Evolutionary conservation across 805 yeast genomes (phyloP).

Genomic region (Cyberlindnera mrakii): DNA sequence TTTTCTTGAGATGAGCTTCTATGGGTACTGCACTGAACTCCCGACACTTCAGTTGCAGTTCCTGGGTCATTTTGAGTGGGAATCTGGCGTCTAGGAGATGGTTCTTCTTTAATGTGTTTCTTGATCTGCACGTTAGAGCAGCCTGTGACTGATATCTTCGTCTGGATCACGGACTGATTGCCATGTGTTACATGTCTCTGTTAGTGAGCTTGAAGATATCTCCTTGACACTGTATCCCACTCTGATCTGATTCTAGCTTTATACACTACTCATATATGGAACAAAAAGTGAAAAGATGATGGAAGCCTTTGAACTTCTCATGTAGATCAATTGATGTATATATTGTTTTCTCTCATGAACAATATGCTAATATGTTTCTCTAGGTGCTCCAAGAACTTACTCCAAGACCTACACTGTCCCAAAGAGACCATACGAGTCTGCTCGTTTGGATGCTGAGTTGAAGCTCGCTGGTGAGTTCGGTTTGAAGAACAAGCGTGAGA

Average conservation of each 20-base stretch:
- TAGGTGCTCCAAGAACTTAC: constrained; percentile 98
- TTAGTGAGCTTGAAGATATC: not conserved
- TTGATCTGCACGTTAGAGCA: not conserved
- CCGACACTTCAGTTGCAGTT: constrained; percentile 73
- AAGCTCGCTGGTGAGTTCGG: constrained; percentile 99
- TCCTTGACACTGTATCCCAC: not conserved
- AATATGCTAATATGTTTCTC: constrained; percentile 15
- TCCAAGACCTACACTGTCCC: constrained; percentile 99
- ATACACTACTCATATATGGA: constrained; percentile 3
- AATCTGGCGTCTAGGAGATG: not conserved
- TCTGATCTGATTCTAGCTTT: constrained; percentile 2
- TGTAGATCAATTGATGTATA: constrained; percentile 5
- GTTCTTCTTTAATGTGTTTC: constrained; percentile 1
- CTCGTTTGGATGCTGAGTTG: constrained; percentile 99
- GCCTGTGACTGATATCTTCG: no score
- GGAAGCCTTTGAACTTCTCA: constrained; percentile 1
- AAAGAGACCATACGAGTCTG: constrained; percentile 98
- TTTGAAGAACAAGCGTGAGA: constrained; percentile 99
- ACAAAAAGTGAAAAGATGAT: constrained; percentile 3
- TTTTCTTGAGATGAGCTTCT: constrained; percentile 5
- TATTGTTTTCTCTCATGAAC: constrained; percentile 1
- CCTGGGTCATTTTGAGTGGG: constrained; percentile 4
- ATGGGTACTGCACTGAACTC: constrained; percentile 52
- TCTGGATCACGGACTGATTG: no score
- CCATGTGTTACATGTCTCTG: no score